These are phyloP conservation scores for Umbelopsis sp. DNA, from an alignment of 192 early-diverging fungal species.

Conservation along the genomic window DNA sequence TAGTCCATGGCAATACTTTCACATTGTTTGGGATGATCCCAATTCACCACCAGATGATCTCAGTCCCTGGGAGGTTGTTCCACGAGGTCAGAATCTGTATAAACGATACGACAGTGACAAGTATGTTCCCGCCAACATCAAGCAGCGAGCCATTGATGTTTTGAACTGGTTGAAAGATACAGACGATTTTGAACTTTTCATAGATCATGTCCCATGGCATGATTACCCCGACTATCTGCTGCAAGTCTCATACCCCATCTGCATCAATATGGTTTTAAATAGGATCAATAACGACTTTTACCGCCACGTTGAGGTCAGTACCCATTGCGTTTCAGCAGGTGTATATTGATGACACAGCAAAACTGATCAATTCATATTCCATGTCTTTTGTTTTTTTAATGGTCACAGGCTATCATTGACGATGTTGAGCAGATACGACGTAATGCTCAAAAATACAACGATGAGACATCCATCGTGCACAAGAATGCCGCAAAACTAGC, in stretches of 20 bases:
- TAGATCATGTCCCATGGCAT: constrained; percentile 61
- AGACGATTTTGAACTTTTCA: constrained; percentile 59
- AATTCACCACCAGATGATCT: constrained; percentile 38
- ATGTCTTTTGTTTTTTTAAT: constrained; percentile 3
- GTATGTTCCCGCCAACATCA: constrained; percentile 1
- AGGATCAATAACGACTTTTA: constrained; percentile 64
- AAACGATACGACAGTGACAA: constrained; percentile 22
- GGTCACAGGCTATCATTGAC: constrained; percentile 59
- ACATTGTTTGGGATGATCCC: constrained; percentile 45
- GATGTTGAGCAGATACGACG: constrained; percentile 67
- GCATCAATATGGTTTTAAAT: constrained; percentile 60
- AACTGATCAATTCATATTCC: background rate
- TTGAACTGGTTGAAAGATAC: constrained; percentile 43
- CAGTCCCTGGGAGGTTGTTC: constrained; percentile 52
- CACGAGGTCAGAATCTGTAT: constrained; percentile 19
- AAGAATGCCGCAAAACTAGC: constrained; percentile 47
- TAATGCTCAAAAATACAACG: constrained; percentile 72
- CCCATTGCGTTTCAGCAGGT: background rate
- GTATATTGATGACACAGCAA: no score
- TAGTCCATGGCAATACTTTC: constrained; percentile 55
- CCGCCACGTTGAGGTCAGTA: constrained; percentile 53
- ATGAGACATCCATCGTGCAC: constrained; percentile 46
- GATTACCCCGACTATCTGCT: constrained; percentile 66
- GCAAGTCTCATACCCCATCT: constrained; percentile 72
- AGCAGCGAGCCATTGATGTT: constrained; percentile 45